A percentile compares a stretch with the other conserved stretches of the same genome.
phyloP scores from a whole-genome alignment of 225 moss, liverwort and hornwort species.

The Pseudoscleropodium purum region DNA sequence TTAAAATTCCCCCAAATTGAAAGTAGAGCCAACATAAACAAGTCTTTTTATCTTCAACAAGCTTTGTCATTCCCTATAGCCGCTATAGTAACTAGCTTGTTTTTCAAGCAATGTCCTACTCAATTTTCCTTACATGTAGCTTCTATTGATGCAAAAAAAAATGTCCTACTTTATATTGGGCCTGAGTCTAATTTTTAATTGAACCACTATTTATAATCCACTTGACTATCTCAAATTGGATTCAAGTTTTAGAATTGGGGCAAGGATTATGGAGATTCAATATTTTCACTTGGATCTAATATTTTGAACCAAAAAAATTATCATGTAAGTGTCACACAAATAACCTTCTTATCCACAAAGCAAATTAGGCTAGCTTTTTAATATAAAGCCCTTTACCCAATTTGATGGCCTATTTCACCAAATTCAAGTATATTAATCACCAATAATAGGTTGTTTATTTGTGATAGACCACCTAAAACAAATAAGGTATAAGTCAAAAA shows the following conservation, averaged over 20 bases:
- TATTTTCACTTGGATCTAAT: not conserved
- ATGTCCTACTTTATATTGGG: fast-evolving
- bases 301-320: fast-evolving
- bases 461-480: no score
- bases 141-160: not conserved
- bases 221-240: not conserved
- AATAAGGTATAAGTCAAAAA: not conserved
- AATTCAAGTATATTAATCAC: no score
- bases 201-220: not conserved
- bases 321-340: no score
- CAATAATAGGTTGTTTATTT: no score
- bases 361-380: not conserved
- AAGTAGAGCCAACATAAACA: not conserved
- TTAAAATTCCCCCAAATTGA: not conserved
- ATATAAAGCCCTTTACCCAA: not conserved
- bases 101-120: not conserved
- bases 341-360: not conserved
- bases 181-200: not conserved
- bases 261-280: not conserved
- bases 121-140: not conserved
- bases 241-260: not conserved
- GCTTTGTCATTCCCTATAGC: not conserved
- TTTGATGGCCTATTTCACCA: not conserved
- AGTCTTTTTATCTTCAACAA: not conserved
- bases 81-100: not conserved